Base-by-base conservation (phyloP, 78 protist species). In the Protostelium mycophagum region DNA sequence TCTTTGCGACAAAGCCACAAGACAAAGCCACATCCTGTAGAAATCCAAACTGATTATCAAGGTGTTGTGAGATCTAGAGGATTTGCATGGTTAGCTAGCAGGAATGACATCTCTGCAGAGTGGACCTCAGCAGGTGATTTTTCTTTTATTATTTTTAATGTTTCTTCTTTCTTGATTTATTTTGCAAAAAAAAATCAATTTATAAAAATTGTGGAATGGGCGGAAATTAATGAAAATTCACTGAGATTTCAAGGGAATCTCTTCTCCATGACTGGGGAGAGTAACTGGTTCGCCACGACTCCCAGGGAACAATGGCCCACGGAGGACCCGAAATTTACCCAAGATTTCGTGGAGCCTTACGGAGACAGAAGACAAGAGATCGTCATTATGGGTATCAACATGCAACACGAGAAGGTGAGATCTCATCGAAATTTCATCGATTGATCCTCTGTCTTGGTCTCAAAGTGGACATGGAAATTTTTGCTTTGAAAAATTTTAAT, bases 271-370 rank as follows among this genome's bases (percentile, higher is more conserved):
- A 25, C 73, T 25, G 73, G 73, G 73, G 73, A 51, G 31, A 51
- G 73, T 16, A 51, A 51, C 31, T 51, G 73, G 73, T 51, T 51
- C 73, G 16, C 16, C 16, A 51, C 73, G 5, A 16, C 16, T 51
- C 73, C 73, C 73, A 51, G 73, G 73, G 73, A 51, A 51, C 31
- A 51, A 51, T 51, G 73, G 73, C 73, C 73, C 73, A 51, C 73
- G 73, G 73, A 51, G 73, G 73, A 51, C 16, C 73, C 73, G 73
- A 51, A 51, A 51, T 51, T 51, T 51, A 5, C 16, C 31, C 73
- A 16, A 16, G 73, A 51, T 51, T 51, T 51, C 16, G 73, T 25
- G 73, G 73, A 51, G 73, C 73, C 73, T 25, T 51, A 51, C 73
- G 73, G 73, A 51, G 73, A 51, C 73, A 51, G 73, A 16, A 51